Percentiles rank a stretch among this genome's conserved stretches.
phyloP scores from a whole-genome alignment of 805 yeast species.

The Brettanomyces custersianus region DNA sequence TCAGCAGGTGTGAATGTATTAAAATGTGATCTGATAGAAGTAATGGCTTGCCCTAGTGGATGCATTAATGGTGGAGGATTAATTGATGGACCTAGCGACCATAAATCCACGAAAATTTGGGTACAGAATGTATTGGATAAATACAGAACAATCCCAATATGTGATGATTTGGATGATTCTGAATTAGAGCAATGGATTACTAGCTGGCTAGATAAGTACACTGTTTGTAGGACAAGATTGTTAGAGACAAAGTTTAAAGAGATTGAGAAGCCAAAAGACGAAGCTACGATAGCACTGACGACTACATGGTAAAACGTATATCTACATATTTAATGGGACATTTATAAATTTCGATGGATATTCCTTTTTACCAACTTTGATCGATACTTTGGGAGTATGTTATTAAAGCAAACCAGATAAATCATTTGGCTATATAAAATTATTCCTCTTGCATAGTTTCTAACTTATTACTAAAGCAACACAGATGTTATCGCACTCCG shows the following conservation, averaged over 20 bases:
- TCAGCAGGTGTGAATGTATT: constrained; percentile 42
- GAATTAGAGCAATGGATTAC: constrained; percentile 3
- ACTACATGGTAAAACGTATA: constrained; percentile 39
- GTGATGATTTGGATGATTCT: neutral
- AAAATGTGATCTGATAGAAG: constrained; percentile 74
- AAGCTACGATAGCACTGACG: constrained; percentile 34
- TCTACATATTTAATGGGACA: neutral
- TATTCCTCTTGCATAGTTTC: no score
- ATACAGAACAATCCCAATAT: constrained; percentile 27
- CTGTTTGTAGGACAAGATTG: constrained; percentile 28
- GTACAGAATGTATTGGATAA: constrained; percentile 26
- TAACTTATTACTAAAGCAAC: no score
- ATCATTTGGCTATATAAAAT: no score
- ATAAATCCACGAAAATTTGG: constrained; percentile 32
- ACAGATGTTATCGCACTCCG: no score
- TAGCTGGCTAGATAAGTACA: constrained; percentile 15
- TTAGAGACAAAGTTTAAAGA: constrained; percentile 37
- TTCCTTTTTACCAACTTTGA: no score
- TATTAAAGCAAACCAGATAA: no score
- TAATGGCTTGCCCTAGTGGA: constrained; percentile 98
- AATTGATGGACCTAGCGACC: constrained; percentile 38
- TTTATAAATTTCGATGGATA: no score
- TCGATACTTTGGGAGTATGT: no score
- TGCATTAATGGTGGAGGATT: constrained; percentile 98
- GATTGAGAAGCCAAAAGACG: constrained; percentile 38